phyloP scores from a whole-genome alignment of 1,139 yeast genomes.

The Nakaseomyces sp. region DNA sequence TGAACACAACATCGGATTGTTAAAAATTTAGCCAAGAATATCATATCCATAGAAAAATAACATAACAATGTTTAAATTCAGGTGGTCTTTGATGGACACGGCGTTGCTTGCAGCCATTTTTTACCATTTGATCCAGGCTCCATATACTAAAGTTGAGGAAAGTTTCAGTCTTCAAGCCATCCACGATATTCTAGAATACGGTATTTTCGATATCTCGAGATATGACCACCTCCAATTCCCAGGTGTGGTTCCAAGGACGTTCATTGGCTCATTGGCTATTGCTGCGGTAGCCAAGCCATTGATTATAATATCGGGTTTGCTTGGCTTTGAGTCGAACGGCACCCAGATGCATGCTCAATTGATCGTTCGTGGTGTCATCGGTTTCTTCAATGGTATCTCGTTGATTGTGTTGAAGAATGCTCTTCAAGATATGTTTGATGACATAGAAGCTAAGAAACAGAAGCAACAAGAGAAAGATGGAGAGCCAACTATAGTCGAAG shows the following conservation, averaged over 20 bases:
- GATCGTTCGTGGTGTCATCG: conserved; percentile 45
- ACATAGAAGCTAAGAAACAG: conserved; percentile 9
- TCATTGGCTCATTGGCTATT: conserved; percentile 60
- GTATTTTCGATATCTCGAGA: conserved; percentile 38
- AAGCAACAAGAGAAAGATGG: conserved; percentile 13
- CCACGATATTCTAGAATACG: conserved; percentile 68
- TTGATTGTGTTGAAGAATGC: conserved; percentile 32
- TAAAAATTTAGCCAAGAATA: no score
- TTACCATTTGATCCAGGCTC: conserved; percentile 48
- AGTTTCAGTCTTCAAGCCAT: conserved; percentile 87
- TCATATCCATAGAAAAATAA: no score
- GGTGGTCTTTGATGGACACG: conserved; percentile 24
- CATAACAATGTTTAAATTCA: conserved; percentile 10
- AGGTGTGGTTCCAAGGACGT: conserved; percentile 84
- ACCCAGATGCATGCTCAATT: conserved; percentile 42
- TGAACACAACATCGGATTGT: no score
- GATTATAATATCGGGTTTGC: conserved; percentile 15
- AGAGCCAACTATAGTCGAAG: no score
- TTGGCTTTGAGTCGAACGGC: conserved; percentile 7
- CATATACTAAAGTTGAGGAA: conserved; percentile 90
- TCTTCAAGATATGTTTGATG: conserved; percentile 19
- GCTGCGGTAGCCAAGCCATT: conserved; percentile 38
- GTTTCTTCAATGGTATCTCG: conserved; percentile 39
- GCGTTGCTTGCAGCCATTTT: conserved; percentile 32
- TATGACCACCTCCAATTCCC: conserved; percentile 78